A percentile compares a stretch with the other conserved stretches of the same genome.
phyloP scores from a whole-genome alignment of 2,329 filamentous ascomycete genomes.

The Leptographium lundbergii region DNA sequence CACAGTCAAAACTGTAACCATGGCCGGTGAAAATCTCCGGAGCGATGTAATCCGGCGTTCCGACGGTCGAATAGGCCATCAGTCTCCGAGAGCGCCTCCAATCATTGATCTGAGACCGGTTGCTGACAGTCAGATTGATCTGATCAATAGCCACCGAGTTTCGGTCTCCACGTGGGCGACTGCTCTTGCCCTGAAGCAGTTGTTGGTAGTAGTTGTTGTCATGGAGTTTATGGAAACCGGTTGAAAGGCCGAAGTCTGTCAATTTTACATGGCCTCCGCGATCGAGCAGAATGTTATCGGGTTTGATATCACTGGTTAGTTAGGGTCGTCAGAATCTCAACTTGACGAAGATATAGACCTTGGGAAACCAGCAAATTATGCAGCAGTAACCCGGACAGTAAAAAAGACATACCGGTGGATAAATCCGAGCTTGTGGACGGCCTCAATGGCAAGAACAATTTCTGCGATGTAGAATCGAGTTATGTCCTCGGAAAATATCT shows the following conservation, averaged over 20 bases:
- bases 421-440: constrained; percentile 94
- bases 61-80: constrained; percentile 96
- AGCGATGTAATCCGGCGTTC: constrained; percentile 96
- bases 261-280: constrained; percentile 94
- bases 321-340: not conserved
- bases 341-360: not conserved
- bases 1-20: constrained; percentile 91
- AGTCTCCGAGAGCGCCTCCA: constrained; percentile 92
- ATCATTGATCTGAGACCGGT: constrained; percentile 95
- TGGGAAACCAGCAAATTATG: too few species aligned
- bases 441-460: constrained; percentile 95
- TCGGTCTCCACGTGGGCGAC: constrained; percentile 62
- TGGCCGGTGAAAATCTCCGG: constrained; percentile 96
- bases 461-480: constrained; percentile 99
- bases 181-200: constrained; percentile 71
- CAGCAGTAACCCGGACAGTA: too few species aligned
- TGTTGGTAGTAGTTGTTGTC: constrained; percentile 98
- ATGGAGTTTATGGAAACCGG: constrained; percentile 94
- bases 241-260: constrained; percentile 95
- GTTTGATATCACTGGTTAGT: constrained; percentile 84
- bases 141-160: constrained; percentile 94
- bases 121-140: constrained; percentile 95
- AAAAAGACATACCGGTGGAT: constrained; percentile 56
- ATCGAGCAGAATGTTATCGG: constrained; percentile 94
- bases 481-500: constrained; percentile 98